phyloP scores from a whole-genome alignment of 1,139 yeast species.

The Yamadazyma diospyri region DNA sequence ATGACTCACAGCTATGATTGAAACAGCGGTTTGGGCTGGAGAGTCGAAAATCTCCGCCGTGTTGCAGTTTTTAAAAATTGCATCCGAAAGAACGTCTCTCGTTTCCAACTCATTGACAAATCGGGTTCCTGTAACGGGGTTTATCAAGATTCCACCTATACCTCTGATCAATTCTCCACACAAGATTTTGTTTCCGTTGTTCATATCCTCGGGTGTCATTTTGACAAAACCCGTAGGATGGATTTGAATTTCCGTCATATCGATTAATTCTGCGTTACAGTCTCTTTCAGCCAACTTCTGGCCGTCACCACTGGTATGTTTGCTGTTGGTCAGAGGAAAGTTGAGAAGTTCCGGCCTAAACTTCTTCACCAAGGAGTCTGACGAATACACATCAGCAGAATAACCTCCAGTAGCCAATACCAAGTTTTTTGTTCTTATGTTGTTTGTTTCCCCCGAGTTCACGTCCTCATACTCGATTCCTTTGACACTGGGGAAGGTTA shows the following conservation, averaged over 20 bases:
- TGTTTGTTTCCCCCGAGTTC: constrained; percentile 6
- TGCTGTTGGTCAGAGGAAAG: constrained; percentile 36
- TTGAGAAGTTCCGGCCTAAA: constrained; percentile 30
- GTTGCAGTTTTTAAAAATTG: constrained; percentile 22
- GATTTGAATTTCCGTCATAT: constrained; percentile 37
- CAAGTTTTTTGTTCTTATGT: constrained; percentile 17
- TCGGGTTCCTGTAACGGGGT: constrained; percentile 28
- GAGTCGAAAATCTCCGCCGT: constrained; percentile 9
- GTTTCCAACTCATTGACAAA: constrained; percentile 36
- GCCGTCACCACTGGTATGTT: constrained; percentile 37
- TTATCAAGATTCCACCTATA: constrained; percentile 35
- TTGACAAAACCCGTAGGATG: constrained; percentile 41
- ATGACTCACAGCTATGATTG: constrained; percentile 25
- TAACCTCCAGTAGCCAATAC: constrained; percentile 40
- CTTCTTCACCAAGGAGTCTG: constrained; percentile 21
- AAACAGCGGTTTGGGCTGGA: constrained; percentile 16
- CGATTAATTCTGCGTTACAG: constrained; percentile 28
- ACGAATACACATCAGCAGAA: constrained; percentile 26
- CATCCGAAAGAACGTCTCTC: constrained; percentile 30
- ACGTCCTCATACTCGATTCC: constrained; percentile 22
- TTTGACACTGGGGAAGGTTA: background rate
- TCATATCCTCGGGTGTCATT: constrained; percentile 13
- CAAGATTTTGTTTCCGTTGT: constrained; percentile 26
- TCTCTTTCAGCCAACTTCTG: constrained; percentile 32
- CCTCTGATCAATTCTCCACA: constrained; percentile 39